These are phyloP conservation scores for Colletotrichum higginsianum DNA, from an alignment of 2,329 filamentous ascomycete species.

Conservation along the genomic window DNA sequence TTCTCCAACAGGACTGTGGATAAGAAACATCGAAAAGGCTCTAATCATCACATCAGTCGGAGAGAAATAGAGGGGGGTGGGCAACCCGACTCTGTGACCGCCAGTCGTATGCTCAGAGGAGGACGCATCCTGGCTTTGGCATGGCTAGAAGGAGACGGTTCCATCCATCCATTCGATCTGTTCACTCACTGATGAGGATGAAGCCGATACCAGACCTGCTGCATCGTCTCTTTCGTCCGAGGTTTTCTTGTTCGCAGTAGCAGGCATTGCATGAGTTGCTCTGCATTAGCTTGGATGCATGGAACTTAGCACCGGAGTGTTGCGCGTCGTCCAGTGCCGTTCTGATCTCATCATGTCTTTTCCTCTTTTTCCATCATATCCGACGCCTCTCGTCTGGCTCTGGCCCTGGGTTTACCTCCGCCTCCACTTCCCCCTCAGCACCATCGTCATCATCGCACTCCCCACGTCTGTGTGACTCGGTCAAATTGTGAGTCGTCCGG, in stretches of 20 bases:
- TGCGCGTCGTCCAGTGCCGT: conserved; percentile 16
- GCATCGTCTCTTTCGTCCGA: conserved; percentile 29
- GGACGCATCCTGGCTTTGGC: neutral
- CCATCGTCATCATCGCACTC: conserved; percentile 1
- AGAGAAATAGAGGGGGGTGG: neutral
- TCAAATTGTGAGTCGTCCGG: conserved; percentile 21
- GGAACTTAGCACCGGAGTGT: conserved; percentile 10
- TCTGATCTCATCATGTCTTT: neutral
- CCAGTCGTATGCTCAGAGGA: neutral
- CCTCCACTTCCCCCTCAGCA: neutral
- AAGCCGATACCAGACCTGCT: conserved; percentile 17
- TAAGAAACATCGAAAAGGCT: too few relatives aligned
- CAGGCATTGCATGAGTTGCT: conserved; percentile 7
- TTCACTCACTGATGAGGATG: conserved; percentile 11
- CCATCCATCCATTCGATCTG: conserved; percentile 13
- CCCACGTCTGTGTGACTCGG: neutral
- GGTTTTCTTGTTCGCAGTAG: conserved; percentile 17
- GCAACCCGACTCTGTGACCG: neutral
- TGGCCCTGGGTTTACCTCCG: neutral
- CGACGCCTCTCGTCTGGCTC: conserved; percentile 6
- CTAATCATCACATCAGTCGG: neutral
- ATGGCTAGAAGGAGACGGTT: neutral
- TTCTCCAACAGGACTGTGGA: neutral
- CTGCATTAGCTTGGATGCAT: conserved; percentile 31
- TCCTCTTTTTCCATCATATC: conserved; percentile 8